Base-by-base conservation (phyloP, 73 alveolate species). In the Halteria grandinella region DNA sequence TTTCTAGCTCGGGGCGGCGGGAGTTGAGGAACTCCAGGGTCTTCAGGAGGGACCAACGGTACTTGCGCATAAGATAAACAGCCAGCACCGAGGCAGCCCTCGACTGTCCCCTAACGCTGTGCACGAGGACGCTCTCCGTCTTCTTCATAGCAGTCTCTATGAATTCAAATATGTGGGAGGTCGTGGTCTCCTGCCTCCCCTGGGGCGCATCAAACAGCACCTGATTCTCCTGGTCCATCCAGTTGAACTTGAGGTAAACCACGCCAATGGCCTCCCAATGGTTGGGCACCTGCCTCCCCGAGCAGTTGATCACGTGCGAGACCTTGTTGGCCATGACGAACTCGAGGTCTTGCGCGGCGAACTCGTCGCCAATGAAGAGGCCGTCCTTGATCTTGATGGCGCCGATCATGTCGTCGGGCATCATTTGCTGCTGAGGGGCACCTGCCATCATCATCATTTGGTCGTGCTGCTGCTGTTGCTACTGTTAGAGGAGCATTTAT, bases 191-290 rank as follows among this genome's bases (percentile, higher is more conserved):
- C 77, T 77, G 66, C 23, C 66, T n/a, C n/a, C n/a, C n/a, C n/a
- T n/a, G n/a, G n/a, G n/a, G n/a, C n/a, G n/a, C 47, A 55, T 91
- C 97, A 86, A 79, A 89, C 78, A 83, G n/a, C 32, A 36, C 52
- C 20, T 34, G 39, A 52, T 34, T 73, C 27, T 63, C 86, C 36
- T 73, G 32, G 34, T 73, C 86, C 54, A 60, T 63, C 86, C 86
- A 95, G 63, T 85, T 86, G 54, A 89, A 88, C 6, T 95, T 79
- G 51, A 95, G 66, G 75, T 95, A 95, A 73, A 86, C 84, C 39
- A 95, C 93, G 27, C 97, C 99, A 47, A 94, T 72, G 37, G 97
- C 79, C 84, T 93, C 98, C 97, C 97, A 93, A 48, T 92, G 93
- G 58, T 95, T 93, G 15, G 97, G 97, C 12, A 95, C 77, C 70